A percentile compares a stretch with the other conserved stretches of the same genome.
These are phyloP conservation scores for Vigna trinervia DNA, from an alignment of 306 rosid genomes.

Conservation along the genomic window DNA sequence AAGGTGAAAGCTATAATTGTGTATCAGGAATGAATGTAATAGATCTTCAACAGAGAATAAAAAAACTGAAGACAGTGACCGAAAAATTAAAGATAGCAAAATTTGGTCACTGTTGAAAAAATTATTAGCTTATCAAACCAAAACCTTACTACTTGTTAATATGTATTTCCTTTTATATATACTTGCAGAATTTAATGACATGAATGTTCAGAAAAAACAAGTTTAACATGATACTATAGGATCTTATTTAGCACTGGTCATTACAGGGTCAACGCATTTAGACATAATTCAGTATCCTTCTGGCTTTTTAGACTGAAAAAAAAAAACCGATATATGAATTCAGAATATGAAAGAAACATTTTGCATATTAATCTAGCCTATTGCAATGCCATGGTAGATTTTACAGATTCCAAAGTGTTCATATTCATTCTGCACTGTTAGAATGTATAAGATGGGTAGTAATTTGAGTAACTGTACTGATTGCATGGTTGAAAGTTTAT, in stretches of 20 bases:
- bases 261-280: neutral
- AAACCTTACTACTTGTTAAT: neutral
- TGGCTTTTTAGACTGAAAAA: neutral
- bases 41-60: conserved; percentile 37
- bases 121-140: conserved; percentile 9
- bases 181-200: neutral
- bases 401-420: neutral
- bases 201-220: neutral
- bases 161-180: neutral
- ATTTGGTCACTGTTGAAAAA: conserved; percentile 35
- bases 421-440: neutral
- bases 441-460: neutral
- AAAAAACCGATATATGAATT: neutral
- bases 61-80: neutral
- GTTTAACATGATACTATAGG: neutral
- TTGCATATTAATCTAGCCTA: neutral
- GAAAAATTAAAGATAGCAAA: conserved; percentile 9
- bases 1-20: conserved; percentile 2
- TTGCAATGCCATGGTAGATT: neutral
- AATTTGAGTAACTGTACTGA: neutral
- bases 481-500: neutral
- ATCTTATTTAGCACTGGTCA: neutral
- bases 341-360: neutral
- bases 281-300: neutral
- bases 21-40: neutral